Evolutionary conservation across 1,139 yeast species (phyloP).

Genomic region (Yamadazyma atmosphaerica): DNA sequence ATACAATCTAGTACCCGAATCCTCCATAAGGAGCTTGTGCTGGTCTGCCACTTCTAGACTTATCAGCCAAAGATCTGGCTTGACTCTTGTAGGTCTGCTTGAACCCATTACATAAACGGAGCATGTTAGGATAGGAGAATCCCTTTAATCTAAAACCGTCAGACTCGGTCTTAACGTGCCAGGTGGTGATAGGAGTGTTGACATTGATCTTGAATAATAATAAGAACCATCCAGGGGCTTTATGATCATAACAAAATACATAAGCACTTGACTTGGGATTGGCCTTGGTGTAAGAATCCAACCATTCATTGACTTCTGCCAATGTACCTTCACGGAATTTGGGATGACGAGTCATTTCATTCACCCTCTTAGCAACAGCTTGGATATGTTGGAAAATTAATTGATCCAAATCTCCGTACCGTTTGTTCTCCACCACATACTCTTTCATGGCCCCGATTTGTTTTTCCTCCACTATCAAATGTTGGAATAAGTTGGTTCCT

Average conservation of each 20-base stretch:
- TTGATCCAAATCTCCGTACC: conserved; percentile 88
- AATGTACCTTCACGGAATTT: conserved; percentile 85
- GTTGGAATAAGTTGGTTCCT: conserved; percentile 87
- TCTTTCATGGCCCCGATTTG: conserved; percentile 57
- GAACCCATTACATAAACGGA: conserved; percentile 90
- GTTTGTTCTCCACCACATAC: conserved; percentile 65
- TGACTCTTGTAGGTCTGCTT: conserved; percentile 56
- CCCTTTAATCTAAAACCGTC: conserved; percentile 81
- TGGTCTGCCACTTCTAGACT: conserved; percentile 16
- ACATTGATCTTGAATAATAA: conserved; percentile 79
- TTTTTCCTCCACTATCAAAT: conserved; percentile 79
- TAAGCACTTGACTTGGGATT: conserved; percentile 90
- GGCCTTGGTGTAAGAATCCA: conserved; percentile 86
- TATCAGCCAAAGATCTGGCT: conserved; percentile 21
- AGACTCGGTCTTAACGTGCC: conserved; percentile 90
- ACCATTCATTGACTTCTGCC: conserved; percentile 81
- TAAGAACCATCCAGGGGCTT: conserved; percentile 89
- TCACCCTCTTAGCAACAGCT: conserved; percentile 80
- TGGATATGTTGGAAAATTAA: conserved; percentile 85
- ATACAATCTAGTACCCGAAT: conserved; percentile 30
- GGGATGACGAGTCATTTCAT: conserved; percentile 82
- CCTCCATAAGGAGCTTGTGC: conserved; percentile 26
- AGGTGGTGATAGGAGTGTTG: conserved; percentile 69
- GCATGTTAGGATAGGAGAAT: conserved; percentile 83
- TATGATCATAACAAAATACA: conserved; percentile 88